Conservation (phyloP, 352 stramenopile species). For the Pythium sp. region DNA sequence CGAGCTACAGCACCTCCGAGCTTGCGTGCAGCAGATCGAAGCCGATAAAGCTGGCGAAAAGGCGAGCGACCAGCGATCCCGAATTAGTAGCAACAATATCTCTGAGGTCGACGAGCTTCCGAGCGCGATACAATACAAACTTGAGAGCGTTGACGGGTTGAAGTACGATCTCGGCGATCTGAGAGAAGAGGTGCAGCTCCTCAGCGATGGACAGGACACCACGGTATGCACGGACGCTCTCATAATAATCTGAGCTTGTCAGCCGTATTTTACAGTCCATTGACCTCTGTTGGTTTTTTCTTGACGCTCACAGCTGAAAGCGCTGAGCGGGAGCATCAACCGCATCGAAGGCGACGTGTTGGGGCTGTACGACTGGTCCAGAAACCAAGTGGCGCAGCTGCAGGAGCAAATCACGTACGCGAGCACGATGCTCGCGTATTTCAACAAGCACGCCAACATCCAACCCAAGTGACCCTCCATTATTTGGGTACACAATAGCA, state of each 20-base stretch:
- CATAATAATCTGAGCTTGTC: neutral
- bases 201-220: constrained; percentile 12
- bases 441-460: constrained; percentile 33
- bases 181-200: constrained; percentile 18
- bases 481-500: neutral
- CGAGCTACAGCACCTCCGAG: constrained; percentile 35
- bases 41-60: neutral
- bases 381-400: constrained; percentile 26
- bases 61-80: neutral
- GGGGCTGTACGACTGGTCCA: constrained; percentile 61
- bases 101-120: constrained; percentile 2
- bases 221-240: constrained; percentile 8
- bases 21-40: constrained; percentile 33
- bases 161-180: constrained; percentile 21
- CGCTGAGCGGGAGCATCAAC: constrained; percentile 27
- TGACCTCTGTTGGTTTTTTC: neutral
- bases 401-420: constrained; percentile 27
- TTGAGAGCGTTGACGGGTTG: constrained; percentile 19
- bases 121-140: constrained; percentile 18
- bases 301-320: constrained; percentile 22
- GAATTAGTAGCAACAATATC: neutral
- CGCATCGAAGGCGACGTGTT: constrained; percentile 43
- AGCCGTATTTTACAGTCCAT: neutral
- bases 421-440: constrained; percentile 27
- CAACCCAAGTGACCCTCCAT: constrained; percentile 16